Conservation (phyloP, 768 basidiomycete species). For the Infundibulicybe gibba region DNA sequence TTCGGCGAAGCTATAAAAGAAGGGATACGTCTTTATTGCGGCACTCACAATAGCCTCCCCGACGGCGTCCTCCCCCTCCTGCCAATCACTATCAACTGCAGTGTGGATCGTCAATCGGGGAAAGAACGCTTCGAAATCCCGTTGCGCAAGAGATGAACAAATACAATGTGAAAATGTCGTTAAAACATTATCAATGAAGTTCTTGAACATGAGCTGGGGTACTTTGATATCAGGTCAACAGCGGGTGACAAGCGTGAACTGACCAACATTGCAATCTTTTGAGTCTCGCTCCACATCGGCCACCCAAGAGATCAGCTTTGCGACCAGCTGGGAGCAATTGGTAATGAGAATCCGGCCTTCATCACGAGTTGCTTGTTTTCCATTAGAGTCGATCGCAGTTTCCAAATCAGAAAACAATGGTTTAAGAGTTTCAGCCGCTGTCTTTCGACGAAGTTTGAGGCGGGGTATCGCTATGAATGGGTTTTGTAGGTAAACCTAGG, state of each 20-base stretch:
- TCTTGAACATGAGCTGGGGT: too few species aligned
- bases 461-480: slow-evolving; percentile 37
- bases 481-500: background rate
- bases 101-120: slow-evolving; percentile 40
- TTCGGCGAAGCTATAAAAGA: background rate
- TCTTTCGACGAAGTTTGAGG: slow-evolving; percentile 36
- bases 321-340: slow-evolving; percentile 22
- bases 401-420: slow-evolving; percentile 36
- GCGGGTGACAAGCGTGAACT: too few species aligned
- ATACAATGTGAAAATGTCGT: slow-evolving; percentile 32
- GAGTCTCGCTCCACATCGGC: slow-evolving; percentile 6
- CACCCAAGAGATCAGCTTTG: slow-evolving; percentile 25
- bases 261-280: slow-evolving; percentile 28
- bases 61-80: slow-evolving; percentile 35
- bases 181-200: slow-evolving; percentile 28
- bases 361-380: slow-evolving; percentile 15
- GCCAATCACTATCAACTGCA: slow-evolving; percentile 26
- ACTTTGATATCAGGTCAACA: too few species aligned
- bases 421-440: slow-evolving; percentile 36
- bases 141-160: slow-evolving; percentile 39
- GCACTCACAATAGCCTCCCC: slow-evolving; percentile 34
- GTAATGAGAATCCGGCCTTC: slow-evolving; percentile 31
- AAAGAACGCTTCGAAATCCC: slow-evolving; percentile 39
- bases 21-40: background rate
- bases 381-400: slow-evolving; percentile 21